These are phyloP conservation scores for Venturia effusa DNA, from an alignment of 2,329 filamentous ascomycete species.

Conservation along the genomic window DNA sequence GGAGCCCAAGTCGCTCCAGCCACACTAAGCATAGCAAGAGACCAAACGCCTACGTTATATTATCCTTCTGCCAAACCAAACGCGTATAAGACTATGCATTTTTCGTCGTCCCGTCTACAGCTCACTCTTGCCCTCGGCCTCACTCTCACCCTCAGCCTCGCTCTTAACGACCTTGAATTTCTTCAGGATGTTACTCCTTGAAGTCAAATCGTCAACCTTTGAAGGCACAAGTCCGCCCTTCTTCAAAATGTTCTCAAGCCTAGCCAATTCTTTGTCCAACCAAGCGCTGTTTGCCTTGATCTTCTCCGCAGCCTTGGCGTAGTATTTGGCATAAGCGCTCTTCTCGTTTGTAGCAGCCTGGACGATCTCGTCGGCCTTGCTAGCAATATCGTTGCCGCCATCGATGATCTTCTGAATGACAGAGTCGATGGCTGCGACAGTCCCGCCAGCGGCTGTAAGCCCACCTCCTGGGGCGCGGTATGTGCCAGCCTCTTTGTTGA, in stretches of 20 bases:
- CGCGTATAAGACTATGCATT: background rate
- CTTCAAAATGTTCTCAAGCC: slow-evolving; percentile 67
- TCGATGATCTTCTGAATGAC: slow-evolving; percentile 60
- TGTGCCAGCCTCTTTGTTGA: slow-evolving; percentile 85
- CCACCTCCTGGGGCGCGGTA: slow-evolving; percentile 73
- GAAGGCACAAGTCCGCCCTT: slow-evolving; percentile 77
- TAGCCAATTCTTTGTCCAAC: slow-evolving; percentile 72
- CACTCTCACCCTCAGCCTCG: slow-evolving; percentile 34
- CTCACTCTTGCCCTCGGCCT: slow-evolving; percentile 53
- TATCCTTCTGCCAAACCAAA: background rate
- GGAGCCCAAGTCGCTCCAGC: background rate
- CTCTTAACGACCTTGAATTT: slow-evolving; percentile 56
- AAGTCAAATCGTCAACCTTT: slow-evolving; percentile 81
- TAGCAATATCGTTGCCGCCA: slow-evolving; percentile 49
- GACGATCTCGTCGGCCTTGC: slow-evolving; percentile 60
- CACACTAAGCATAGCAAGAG: background rate
- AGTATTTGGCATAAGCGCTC: slow-evolving; percentile 68
- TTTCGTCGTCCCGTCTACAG: slow-evolving; percentile 38
- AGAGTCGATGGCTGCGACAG: slow-evolving; percentile 65
- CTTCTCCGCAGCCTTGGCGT: slow-evolving; percentile 84
- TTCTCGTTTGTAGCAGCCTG: slow-evolving; percentile 58
- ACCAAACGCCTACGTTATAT: background rate
- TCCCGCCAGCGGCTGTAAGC: slow-evolving; percentile 69
- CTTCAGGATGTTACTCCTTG: slow-evolving; percentile 77
- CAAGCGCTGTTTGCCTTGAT: slow-evolving; percentile 65